Evolutionary conservation across 75 land plant species (phyloP).

Genomic region (Chamaecyparis obtusa): DNA sequence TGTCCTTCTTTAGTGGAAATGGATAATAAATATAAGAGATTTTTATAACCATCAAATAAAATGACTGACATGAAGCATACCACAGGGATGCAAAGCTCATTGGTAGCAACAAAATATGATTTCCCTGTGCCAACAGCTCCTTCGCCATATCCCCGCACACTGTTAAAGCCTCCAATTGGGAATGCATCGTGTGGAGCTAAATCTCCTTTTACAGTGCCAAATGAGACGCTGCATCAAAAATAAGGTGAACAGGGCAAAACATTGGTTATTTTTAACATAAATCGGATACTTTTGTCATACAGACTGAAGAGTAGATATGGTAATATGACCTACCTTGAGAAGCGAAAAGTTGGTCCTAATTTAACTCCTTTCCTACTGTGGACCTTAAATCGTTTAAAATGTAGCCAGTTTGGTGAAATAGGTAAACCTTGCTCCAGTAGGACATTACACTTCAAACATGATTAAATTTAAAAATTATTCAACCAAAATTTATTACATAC

Average conservation of each 20-base stretch:
- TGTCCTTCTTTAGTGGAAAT: neutral
- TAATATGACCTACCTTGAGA: constrained; percentile 51
- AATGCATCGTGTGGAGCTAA: constrained; percentile 93
- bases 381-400: constrained; percentile 79
- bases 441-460: constrained; percentile 45
- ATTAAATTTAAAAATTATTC: neutral
- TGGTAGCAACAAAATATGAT: constrained; percentile 73
- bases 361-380: constrained; percentile 72
- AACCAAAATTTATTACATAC: neutral
- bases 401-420: constrained; percentile 64
- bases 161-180: constrained; percentile 84
- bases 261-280: neutral
- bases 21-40: neutral
- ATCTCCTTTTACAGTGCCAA: constrained; percentile 87
- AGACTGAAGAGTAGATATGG: neutral
- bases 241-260: neutral
- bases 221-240: constrained; percentile 59
- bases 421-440: constrained; percentile 88
- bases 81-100: constrained; percentile 78
- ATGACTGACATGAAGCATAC: constrained; percentile 30
- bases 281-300: neutral
- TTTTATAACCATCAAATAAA: neutral
- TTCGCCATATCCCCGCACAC: constrained; percentile 93
- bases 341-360: constrained; percentile 75
- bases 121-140: constrained; percentile 96